A percentile compares a stretch with the other conserved stretches of the same genome.
These are phyloP conservation scores for Suillus alpinus DNA, from an alignment of 768 basidiomycete species.

Conservation along the genomic window DNA sequence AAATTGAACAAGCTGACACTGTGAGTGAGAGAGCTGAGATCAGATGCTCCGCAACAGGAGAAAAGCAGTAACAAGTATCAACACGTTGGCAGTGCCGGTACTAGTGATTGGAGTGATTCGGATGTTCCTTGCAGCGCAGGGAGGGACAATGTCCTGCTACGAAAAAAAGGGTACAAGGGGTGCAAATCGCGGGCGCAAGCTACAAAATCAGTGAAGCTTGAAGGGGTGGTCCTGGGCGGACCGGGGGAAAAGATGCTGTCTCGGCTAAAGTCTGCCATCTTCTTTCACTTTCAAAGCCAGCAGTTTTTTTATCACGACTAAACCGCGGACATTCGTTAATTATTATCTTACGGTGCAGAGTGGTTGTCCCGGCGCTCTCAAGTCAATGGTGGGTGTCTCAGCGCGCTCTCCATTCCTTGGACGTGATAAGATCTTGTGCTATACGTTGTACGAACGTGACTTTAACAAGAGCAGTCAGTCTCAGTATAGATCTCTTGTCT, in stretches of 20 bases:
- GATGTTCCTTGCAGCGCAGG: background rate
- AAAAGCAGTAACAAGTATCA: slow-evolving; percentile 6
- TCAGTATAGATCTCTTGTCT: background rate
- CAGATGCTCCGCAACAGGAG: background rate
- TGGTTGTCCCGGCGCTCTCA: no score
- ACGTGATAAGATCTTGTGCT: no score
- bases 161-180: background rate
- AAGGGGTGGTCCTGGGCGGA: background rate
- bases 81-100: background rate
- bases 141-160: no score
- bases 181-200: background rate
- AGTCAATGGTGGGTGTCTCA: no score
- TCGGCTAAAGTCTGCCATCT: background rate
- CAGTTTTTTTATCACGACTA: background rate
- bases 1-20: slow-evolving; percentile 8
- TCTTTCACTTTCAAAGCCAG: background rate
- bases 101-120: background rate
- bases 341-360: background rate
- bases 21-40: slow-evolving; percentile 8
- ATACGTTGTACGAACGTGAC: background rate
- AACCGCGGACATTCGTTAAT: background rate
- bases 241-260: background rate
- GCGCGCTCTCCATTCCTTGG: no score
- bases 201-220: background rate
- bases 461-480: background rate